Percentiles rank a stretch among this genome's conserved stretches.
These are phyloP conservation scores for Nannizziopsis arthrosporioides DNA, from an alignment of 2,329 filamentous ascomycete genomes.

Conservation along the genomic window DNA sequence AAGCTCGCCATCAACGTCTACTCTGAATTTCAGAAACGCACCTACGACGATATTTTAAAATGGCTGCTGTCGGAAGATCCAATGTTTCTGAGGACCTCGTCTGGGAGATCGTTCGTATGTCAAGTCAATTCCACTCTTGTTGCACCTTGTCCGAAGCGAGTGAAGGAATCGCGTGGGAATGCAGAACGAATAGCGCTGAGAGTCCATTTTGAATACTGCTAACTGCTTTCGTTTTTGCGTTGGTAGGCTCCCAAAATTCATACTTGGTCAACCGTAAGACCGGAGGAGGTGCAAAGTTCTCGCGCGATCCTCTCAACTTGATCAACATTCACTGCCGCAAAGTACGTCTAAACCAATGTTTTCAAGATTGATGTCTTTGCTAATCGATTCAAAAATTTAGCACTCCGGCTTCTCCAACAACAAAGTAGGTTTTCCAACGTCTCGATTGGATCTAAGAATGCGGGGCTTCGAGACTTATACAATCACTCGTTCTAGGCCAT, in stretches of 20 bases:
- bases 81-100: slow-evolving; percentile 83
- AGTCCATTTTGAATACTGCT: not conserved
- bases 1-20: slow-evolving; percentile 9
- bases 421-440: slow-evolving; percentile 53
- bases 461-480: not conserved
- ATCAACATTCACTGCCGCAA: slow-evolving; percentile 85
- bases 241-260: slow-evolving; percentile 69
- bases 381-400: slow-evolving; percentile 37
- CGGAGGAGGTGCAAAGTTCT: slow-evolving; percentile 76
- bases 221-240: slow-evolving; percentile 5
- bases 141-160: not conserved
- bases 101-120: slow-evolving; percentile 93
- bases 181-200: not conserved
- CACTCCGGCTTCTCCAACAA: slow-evolving; percentile 87
- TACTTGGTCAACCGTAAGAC: slow-evolving; percentile 83
- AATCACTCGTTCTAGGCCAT: slow-evolving; percentile 52
- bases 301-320: slow-evolving; percentile 87
- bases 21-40: slow-evolving; percentile 1
- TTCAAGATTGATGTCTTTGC: slow-evolving; percentile 7
- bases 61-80: slow-evolving; percentile 43
- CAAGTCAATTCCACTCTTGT: slow-evolving; percentile 10
- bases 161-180: too few species aligned
- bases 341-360: slow-evolving; percentile 39
- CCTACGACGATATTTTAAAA: slow-evolving; percentile 19
- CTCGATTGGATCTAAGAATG: too few species aligned